Evolutionary conservation across 2,329 filamentous ascomycete genomes (phyloP).

Genomic region (Phialophora tarda): DNA sequence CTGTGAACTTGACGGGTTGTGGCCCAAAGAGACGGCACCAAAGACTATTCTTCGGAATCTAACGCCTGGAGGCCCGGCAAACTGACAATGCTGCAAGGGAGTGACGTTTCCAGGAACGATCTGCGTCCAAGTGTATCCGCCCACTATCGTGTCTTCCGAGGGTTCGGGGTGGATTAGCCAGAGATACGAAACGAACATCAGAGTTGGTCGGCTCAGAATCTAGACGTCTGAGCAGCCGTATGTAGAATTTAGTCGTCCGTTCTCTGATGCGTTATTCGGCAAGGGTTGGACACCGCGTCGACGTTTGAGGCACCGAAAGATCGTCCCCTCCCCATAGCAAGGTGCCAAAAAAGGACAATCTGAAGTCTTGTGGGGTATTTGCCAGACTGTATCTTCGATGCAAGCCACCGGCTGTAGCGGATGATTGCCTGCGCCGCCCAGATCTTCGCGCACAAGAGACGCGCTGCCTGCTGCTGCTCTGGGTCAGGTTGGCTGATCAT

Average conservation of each 20-base stretch:
- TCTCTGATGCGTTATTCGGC: background rate
- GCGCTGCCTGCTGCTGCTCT: background rate
- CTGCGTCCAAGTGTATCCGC: slow-evolving; percentile 22
- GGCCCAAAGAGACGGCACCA: background rate
- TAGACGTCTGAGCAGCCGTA: background rate
- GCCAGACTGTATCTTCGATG: background rate
- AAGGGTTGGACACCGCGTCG: background rate
- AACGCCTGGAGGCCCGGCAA: slow-evolving; percentile 19
- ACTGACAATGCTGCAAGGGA: slow-evolving; percentile 2
- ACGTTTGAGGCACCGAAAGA: background rate
- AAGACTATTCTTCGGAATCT: slow-evolving; percentile 19
- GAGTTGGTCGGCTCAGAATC: background rate
- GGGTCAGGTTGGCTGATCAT: slow-evolving; percentile 4
- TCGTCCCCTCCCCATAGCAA: background rate
- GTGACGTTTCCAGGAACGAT: slow-evolving; percentile 24
- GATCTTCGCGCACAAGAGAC: background rate
- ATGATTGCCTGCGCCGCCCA: background rate
- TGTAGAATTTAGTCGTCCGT: background rate
- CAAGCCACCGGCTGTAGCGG: slow-evolving; percentile 3
- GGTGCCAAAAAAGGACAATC: background rate
- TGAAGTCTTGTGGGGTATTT: slow-evolving; percentile 3
- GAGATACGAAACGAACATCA: background rate
- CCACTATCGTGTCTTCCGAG: slow-evolving; percentile 2
- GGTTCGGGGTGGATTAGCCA: background rate
- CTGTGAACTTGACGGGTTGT: slow-evolving; percentile 1